Conservation (phyloP, 73 alveolate genomes). For the Loxodes magnus region DNA sequence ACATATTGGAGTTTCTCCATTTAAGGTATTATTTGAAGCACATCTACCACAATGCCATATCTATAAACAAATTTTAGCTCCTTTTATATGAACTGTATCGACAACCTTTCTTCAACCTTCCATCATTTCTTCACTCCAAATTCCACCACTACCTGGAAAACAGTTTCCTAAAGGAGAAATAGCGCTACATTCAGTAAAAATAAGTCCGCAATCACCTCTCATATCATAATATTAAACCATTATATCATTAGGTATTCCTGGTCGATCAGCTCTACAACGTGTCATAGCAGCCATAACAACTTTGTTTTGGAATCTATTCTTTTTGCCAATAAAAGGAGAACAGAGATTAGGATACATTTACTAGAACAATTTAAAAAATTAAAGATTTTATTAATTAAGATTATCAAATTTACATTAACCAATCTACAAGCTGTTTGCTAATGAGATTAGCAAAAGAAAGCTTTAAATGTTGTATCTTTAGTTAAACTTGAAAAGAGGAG, state of each 20-base stretch:
- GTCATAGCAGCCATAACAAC: slow-evolving; percentile 30
- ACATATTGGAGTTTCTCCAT: neutral
- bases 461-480: too few species aligned
- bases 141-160: slow-evolving; percentile 33
- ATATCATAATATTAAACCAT: too few species aligned
- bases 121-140: slow-evolving; percentile 17
- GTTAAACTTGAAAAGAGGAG: too few species aligned
- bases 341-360: too few species aligned
- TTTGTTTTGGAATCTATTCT: too few species aligned
- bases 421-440: too few species aligned
- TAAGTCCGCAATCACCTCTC: slow-evolving; percentile 23
- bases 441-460: too few species aligned
- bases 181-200: slow-evolving; percentile 22
- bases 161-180: slow-evolving; percentile 7
- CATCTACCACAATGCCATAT: slow-evolving; percentile 27
- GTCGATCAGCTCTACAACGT: slow-evolving; percentile 29
- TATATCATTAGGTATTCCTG: slow-evolving; percentile 18
- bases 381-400: too few species aligned
- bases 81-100: slow-evolving; percentile 20
- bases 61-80: slow-evolving; percentile 17
- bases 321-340: too few species aligned
- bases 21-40: neutral
- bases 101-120: slow-evolving; percentile 25
- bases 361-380: too few species aligned
- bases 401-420: too few species aligned